Evolutionary conservation across 2,329 filamentous ascomycete species (phyloP), one percentile per base, ranked within the genome.

Genomic region (Trichoderma cornu-damae): DNA sequence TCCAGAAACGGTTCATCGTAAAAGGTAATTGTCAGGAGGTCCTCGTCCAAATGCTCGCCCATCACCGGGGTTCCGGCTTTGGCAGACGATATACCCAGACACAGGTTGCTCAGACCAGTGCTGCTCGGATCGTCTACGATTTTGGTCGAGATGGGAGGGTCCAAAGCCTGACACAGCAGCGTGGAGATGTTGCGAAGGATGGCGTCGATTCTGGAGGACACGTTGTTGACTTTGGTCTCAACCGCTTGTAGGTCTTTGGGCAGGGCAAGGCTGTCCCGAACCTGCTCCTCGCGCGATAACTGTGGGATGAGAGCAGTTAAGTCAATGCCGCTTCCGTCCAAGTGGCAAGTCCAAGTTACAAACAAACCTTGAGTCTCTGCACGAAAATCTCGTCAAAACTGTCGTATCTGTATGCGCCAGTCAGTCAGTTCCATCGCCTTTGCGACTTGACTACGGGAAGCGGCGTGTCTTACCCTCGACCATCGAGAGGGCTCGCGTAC

Each of bases 361-460:
- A 12, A 35, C 46, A 24, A 16, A 48, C 46, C 46, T 48, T 48
- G 46, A 48, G 46, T 35, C 30, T 48, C 46, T 48, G 46, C 6
- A 48, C 46, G 4, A 48, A 48, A 16, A 48, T 35, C 12, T 48
- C 46, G 12, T 35, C 46, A 35, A 35, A 48, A 8, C 46, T 48
- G 20, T 48, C 46, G 46, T 48, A 48, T 48, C 46, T 48, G 30
- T 20, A 35, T 35, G 30, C 20, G 35, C 1, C 7, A 11, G 30
- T 48, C 7, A 11, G 30, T 48, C 7, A 48, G 24, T 24, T 9
- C 14, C 7, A 48, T 35, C 2, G 11, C 18, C 20, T 47, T 48
- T n/a, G n/a, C n/a, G n/a, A n/a, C n/a, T 11, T 16, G 11, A 22
- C 8, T 16, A n/a, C 2, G 3, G 16, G 14, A 24, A 48, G 8